Evolutionary conservation across 495 filamentous ascomycete genomes (phyloP).

Genomic region (Cenococcum geophilum): DNA sequence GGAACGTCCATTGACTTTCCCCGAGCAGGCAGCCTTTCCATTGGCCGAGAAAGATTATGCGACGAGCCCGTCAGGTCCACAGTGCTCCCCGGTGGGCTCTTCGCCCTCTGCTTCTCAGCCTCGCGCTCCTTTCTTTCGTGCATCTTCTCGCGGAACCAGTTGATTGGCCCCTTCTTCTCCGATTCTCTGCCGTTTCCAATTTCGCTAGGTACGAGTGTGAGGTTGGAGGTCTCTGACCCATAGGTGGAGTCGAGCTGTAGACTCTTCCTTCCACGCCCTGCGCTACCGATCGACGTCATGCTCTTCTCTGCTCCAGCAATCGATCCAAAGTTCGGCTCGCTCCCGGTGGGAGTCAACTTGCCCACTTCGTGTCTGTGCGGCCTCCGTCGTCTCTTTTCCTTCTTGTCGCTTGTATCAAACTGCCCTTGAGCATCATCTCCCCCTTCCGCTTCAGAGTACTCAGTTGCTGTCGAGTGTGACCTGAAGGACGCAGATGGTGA

Average conservation of each 20-base stretch:
- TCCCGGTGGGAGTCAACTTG: conserved; percentile 26
- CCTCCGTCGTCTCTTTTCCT: conserved; percentile 20
- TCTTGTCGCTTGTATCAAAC: conserved; percentile 19
- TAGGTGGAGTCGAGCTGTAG: conserved; percentile 52
- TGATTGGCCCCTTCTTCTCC: conserved; percentile 65
- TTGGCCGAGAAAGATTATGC: conserved; percentile 8
- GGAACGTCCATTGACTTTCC: conserved; percentile 32
- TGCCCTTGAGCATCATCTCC: conserved; percentile 45
- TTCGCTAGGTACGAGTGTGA: background rate
- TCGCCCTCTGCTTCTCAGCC: conserved; percentile 50
- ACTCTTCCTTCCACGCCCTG: conserved; percentile 47
- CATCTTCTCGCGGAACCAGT: conserved; percentile 80
- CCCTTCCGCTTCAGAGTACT: conserved; percentile 69
- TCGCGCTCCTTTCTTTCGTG: conserved; percentile 62
- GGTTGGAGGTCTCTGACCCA: conserved; percentile 13
- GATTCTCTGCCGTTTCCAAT: conserved; percentile 41
- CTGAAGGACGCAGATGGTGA: conserved; percentile 66
- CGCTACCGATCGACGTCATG: conserved; percentile 58
- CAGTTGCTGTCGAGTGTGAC: conserved; percentile 67
- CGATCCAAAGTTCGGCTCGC: conserved; percentile 46
- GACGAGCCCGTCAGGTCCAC: conserved; percentile 18
- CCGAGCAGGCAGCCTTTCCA: conserved; percentile 18
- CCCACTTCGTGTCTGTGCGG: conserved; percentile 27
- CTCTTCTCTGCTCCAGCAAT: conserved; percentile 63
- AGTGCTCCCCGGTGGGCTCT: conserved; percentile 45